Evolutionary conservation across 306 rosid species (phyloP).

Genomic region (Lupinus albus): DNA sequence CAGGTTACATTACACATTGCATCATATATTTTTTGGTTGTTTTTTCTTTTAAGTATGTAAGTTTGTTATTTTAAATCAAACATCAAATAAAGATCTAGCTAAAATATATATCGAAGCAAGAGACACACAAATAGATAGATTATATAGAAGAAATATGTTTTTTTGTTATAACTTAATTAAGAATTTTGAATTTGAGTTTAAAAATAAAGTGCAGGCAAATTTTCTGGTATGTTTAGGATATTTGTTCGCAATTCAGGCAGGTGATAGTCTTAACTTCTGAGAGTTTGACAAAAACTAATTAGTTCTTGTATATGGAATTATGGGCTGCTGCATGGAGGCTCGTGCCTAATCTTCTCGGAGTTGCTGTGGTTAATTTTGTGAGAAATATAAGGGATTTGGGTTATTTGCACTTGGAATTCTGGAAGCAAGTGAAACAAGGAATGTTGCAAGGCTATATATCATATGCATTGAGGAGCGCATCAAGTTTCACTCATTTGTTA

Average conservation of each 20-base stretch:
- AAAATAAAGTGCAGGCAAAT: not conserved
- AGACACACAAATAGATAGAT: not conserved
- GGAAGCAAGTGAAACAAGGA: constrained; percentile 2
- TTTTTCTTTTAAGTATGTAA: not conserved
- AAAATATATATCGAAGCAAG: not conserved
- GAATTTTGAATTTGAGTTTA: not conserved
- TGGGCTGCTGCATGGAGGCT: constrained; percentile 7
- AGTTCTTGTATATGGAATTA: constrained; percentile 1
- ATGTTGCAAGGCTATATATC: not conserved
- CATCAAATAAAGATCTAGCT: not conserved
- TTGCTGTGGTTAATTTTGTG: not conserved
- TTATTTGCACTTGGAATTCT: not conserved
- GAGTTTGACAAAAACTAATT: not conserved
- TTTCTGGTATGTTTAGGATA: constrained; percentile 11
- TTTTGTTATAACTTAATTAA: constrained; percentile 2
- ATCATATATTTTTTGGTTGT: not conserved
- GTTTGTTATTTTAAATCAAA: not conserved
- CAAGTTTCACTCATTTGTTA: constrained; percentile 5
- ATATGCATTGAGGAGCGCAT: not conserved
- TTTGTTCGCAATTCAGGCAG: not conserved
- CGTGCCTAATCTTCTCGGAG: not conserved
- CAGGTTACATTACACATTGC: not conserved
- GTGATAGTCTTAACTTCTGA: constrained; percentile 2
- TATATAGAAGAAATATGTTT: not conserved
- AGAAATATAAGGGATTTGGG: not conserved